Evolutionary conservation across 257 asterid genomes (phyloP).

Genomic region (Solanum chiquidenum): DNA sequence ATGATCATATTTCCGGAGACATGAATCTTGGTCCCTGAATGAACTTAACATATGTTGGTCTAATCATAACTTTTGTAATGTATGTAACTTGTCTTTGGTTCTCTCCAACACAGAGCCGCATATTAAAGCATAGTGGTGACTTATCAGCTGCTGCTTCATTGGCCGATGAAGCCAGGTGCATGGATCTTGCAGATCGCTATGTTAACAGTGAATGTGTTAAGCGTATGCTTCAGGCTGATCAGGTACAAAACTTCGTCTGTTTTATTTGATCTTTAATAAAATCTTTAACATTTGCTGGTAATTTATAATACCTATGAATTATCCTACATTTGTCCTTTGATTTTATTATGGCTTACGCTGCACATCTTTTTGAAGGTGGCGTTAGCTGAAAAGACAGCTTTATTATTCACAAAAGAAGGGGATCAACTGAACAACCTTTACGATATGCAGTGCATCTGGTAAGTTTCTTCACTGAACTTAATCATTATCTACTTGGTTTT

Average conservation of each 20-base stretch:
- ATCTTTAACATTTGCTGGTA: background rate
- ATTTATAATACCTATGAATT: background rate
- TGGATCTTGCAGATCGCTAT: slow-evolving; percentile 99
- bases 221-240: slow-evolving; percentile 98
- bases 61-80: background rate
- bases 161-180: slow-evolving; percentile 97
- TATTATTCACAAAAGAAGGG: slow-evolving; percentile 94
- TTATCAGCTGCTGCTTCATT: slow-evolving; percentile 78
- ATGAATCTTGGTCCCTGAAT: background rate
- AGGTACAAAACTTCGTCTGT: slow-evolving; percentile 33
- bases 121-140: slow-evolving; percentile 95
- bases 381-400: slow-evolving; percentile 89
- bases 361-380: slow-evolving; percentile 49
- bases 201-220: slow-evolving; percentile 93
- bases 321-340: background rate
- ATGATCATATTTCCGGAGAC: background rate
- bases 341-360: slow-evolving; percentile 1
- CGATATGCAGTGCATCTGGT: slow-evolving; percentile 99
- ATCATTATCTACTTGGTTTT: background rate
- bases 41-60: background rate
- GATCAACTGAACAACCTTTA: slow-evolving; percentile 94
- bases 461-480: background rate
- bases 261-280: background rate
- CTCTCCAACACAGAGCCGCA: slow-evolving; percentile 61
- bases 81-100: slow-evolving; percentile 3